A percentile compares a stretch with the other conserved stretches of the same genome.
Conservation (phyloP, 163 green algal species). For the Scenedesmus sp. region DNA sequence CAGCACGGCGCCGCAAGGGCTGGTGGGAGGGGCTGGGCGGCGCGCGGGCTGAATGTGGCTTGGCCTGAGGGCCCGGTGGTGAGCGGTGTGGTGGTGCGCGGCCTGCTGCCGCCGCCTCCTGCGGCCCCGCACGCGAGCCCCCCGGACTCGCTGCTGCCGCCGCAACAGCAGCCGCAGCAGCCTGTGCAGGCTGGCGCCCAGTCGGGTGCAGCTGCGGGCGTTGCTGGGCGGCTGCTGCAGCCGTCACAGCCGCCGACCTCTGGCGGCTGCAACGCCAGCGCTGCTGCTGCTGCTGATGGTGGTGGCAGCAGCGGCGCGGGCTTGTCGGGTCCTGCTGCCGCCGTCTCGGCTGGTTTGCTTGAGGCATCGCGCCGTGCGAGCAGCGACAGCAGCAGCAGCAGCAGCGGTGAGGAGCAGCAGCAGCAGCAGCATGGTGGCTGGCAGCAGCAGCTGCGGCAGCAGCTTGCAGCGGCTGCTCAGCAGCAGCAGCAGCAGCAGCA, state of each 20-base stretch:
- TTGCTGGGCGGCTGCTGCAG: background rate
- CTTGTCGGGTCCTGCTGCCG: conserved; percentile 27
- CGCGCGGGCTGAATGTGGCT: background rate
- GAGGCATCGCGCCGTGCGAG: background rate
- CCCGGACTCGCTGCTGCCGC: background rate
- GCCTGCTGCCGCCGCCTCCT: background rate
- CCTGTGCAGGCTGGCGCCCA: background rate
- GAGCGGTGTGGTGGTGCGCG: background rate
- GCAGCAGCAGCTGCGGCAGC: conserved; percentile 17
- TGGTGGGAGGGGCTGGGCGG: background rate
- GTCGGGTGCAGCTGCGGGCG: background rate
- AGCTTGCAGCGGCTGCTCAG: background rate
- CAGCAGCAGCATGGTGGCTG: background rate
- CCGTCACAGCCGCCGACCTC: background rate
- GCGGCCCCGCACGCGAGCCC: background rate
- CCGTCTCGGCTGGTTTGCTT: background rate
- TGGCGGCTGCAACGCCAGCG: background rate
- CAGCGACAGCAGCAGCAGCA: background rate
- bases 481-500: conserved; percentile 25
- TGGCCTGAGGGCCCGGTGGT: background rate
- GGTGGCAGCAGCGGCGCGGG: background rate
- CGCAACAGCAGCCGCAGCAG: conserved; percentile 28
- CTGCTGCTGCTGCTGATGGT: background rate
- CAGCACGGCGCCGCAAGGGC: background rate
- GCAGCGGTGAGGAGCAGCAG: no score